Percentiles rank a stretch among this genome's conserved stretches.
These are phyloP conservation scores for bread wheat (Triticum aestivum) DNA, from an alignment of 176 grass and related monocot species.

Conservation along the genomic window DNA sequence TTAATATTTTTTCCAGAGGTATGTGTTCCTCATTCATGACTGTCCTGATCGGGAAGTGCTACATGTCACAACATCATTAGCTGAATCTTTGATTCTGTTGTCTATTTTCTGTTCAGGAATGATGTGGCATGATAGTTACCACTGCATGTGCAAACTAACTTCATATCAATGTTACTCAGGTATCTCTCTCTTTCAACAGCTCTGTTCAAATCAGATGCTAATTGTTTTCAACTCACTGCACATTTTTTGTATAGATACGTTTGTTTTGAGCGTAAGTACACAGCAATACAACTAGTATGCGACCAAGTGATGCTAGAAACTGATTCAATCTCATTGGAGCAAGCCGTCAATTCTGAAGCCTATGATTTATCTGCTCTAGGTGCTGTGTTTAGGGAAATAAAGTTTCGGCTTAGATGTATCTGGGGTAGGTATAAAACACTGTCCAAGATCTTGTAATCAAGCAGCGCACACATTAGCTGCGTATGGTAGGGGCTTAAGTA, in stretches of 20 bases:
- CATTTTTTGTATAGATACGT: not conserved
- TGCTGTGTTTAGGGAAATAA: too few species aligned
- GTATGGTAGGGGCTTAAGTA: too few species aligned
- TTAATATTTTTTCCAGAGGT: not conserved
- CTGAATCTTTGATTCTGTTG: not conserved
- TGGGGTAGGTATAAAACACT: too few species aligned
- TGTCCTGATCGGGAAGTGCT: not conserved
- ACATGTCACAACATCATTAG: not conserved
- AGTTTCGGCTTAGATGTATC: not conserved
- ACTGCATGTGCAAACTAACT: not conserved
- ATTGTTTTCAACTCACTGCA: not conserved
- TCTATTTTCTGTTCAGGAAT: not conserved
- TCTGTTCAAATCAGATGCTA: not conserved
- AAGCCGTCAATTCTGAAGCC: too few species aligned
- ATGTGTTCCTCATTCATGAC: not conserved
- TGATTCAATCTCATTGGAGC: too few species aligned
- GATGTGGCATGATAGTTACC: not conserved
- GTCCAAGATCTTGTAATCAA: too few species aligned
- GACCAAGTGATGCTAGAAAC: too few species aligned
- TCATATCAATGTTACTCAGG: constrained; percentile 16
- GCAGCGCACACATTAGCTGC: too few species aligned
- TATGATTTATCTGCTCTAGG: too few species aligned
- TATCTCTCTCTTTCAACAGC: constrained; percentile 16
- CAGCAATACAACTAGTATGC: too few species aligned
- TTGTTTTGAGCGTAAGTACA: too few species aligned